A percentile compares a stretch with the other conserved stretches of the same genome.
Conservation (phyloP, 345 rosid species). For the Salix purpurea region DNA sequence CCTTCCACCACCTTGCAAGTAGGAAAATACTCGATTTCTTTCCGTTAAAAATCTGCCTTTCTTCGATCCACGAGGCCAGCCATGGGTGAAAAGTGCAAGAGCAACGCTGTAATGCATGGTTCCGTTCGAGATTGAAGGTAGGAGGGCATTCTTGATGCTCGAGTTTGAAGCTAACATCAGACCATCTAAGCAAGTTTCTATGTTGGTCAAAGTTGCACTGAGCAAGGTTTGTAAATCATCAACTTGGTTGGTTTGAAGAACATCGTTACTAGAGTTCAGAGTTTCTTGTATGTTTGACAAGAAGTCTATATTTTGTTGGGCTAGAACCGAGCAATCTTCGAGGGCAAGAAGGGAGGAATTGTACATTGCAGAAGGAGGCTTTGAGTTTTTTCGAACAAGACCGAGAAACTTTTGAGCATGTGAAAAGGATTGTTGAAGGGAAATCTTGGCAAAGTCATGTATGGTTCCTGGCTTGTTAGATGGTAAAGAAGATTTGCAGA, state of each 20-base stretch:
- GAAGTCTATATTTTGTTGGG: constrained; percentile 25
- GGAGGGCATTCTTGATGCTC: constrained; percentile 8
- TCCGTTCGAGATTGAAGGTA: constrained; percentile 14
- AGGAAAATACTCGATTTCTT: not conserved
- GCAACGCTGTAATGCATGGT: constrained; percentile 21
- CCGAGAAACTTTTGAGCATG: constrained; percentile 16
- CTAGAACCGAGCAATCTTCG: constrained; percentile 34
- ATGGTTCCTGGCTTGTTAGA: constrained; percentile 14
- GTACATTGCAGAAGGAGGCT: constrained; percentile 12
- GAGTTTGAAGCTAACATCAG: constrained; percentile 8
- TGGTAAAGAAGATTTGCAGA: constrained; percentile 24
- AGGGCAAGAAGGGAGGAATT: constrained; percentile 18
- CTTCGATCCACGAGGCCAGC: constrained; percentile 18
- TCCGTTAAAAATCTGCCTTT: constrained; percentile 9
- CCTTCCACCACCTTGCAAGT: not conserved
- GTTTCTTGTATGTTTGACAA: constrained; percentile 12
- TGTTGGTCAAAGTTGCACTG: constrained; percentile 41
- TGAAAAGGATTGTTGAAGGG: constrained; percentile 13
- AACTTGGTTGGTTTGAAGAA: constrained; percentile 10
- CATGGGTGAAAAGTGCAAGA: constrained; percentile 26
- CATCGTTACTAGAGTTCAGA: not conserved
- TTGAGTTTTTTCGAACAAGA: constrained; percentile 3
- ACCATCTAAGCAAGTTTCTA: constrained; percentile 36
- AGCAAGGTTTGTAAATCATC: constrained; percentile 26
- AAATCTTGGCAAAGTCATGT: constrained; percentile 20